Conservation (phyloP, 768 basidiomycete genomes). For the Clitopilus hobsonii region DNA sequence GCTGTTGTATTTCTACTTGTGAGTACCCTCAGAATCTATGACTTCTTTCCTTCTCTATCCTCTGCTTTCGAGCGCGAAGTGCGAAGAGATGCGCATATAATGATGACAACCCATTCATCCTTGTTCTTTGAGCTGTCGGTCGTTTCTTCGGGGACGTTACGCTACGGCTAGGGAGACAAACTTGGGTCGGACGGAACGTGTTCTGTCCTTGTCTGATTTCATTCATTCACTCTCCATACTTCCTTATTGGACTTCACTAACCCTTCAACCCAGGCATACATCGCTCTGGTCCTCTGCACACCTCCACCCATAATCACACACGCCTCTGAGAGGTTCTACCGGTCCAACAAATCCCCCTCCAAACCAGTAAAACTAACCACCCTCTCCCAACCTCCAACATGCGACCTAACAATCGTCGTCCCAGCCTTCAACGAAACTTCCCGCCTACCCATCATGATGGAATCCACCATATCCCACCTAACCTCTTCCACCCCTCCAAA, state of each 20-base stretch:
- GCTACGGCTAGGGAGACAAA: conserved; percentile 64
- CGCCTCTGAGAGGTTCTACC: conserved; percentile 68
- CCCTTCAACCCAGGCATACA: conserved; percentile 51
- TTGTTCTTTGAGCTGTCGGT: conserved; percentile 89
- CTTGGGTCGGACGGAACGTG: conserved; percentile 41
- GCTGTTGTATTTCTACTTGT: conserved; percentile 30
- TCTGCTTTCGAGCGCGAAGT: too few relatives aligned
- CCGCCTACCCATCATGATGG: conserved; percentile 84
- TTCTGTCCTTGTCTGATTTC: conserved; percentile 33
- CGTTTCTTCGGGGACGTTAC: conserved; percentile 26
- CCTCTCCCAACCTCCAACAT: conserved; percentile 48
- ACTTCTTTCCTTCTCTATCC: too few relatives aligned
- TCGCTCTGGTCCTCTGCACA: conserved; percentile 68
- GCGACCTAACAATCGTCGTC: conserved; percentile 78
- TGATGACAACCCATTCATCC: conserved; percentile 78
- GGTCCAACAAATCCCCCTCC: conserved; percentile 51
- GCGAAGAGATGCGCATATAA: background rate
- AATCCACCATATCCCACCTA: conserved; percentile 66
- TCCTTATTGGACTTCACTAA: conserved; percentile 7
- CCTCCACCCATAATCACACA: conserved; percentile 60
- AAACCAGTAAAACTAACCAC: too few relatives aligned
- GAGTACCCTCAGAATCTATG: too few relatives aligned
- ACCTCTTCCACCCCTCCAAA: conserved; percentile 20
- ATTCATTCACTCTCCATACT: conserved; percentile 4
- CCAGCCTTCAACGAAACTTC: conserved; percentile 89